Evolutionary conservation across 2,329 filamentous ascomycete genomes (phyloP).

Genomic region (Coniochaeta sp.): DNA sequence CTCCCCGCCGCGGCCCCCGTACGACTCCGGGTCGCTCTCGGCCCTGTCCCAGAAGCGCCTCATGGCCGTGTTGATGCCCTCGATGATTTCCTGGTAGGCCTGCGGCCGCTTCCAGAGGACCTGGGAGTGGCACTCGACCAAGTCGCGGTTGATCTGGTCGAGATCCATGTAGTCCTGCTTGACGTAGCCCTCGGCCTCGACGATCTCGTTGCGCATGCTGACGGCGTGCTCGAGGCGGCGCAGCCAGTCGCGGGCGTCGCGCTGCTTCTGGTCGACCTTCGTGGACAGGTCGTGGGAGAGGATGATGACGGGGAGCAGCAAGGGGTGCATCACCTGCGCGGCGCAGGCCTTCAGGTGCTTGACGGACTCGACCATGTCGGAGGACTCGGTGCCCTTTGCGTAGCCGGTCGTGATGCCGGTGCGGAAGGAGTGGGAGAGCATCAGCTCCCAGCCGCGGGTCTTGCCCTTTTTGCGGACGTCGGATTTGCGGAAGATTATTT

Average conservation of each 20-base stretch:
- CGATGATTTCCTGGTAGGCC: constrained; percentile 48
- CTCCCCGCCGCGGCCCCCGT: constrained; percentile 19
- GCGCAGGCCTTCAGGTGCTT: constrained; percentile 42
- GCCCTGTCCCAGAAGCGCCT: constrained; percentile 28
- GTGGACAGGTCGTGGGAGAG: constrained; percentile 50
- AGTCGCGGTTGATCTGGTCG: constrained; percentile 52
- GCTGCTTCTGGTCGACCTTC: constrained; percentile 53
- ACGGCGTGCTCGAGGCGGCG: constrained; percentile 54
- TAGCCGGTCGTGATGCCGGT: constrained; percentile 51
- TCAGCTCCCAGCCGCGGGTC: constrained; percentile 58
- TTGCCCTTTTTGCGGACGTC: constrained; percentile 58
- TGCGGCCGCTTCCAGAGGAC: constrained; percentile 57
- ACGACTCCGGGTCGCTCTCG: constrained; percentile 9
- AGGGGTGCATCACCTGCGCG: constrained; percentile 45
- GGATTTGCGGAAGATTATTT: constrained; percentile 59
- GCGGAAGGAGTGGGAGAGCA: constrained; percentile 50
- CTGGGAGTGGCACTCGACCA: constrained; percentile 57
- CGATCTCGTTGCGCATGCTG: constrained; percentile 52
- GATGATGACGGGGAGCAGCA: constrained; percentile 52
- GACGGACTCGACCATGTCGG: constrained; percentile 43
- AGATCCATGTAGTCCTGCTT: constrained; percentile 44
- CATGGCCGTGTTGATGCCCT: constrained; percentile 42
- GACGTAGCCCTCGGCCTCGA: constrained; percentile 47
- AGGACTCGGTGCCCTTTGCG: constrained; percentile 53
- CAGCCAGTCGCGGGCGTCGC: constrained; percentile 55